Percentiles rank a stretch among this genome's conserved stretches.
phyloP scores from a whole-genome alignment of 2,329 filamentous ascomycete species.

The Gaeumannomyces tritici region DNA sequence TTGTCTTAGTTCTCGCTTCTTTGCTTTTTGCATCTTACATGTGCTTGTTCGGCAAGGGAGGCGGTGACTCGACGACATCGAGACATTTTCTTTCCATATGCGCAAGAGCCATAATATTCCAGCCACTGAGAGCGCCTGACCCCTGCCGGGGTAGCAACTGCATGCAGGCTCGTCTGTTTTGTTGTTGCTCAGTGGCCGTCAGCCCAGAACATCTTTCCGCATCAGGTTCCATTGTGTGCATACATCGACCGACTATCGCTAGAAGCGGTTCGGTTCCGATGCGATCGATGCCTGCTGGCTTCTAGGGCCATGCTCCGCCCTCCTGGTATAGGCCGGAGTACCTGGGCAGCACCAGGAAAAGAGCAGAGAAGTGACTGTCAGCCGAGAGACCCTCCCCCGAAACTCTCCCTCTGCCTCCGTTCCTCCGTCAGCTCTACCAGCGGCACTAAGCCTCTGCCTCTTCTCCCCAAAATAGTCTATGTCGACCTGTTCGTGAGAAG shows the following conservation, averaged over 20 bases:
- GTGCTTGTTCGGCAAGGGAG: neutral
- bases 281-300: neutral
- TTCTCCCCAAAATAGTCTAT: neutral
- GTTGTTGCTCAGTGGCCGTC: neutral
- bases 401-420: neutral
- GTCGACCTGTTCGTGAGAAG: neutral
- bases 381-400: neutral
- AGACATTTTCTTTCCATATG: neutral
- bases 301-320: no score
- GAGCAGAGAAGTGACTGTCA: neutral
- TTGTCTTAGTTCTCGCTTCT: neutral
- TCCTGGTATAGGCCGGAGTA: neutral
- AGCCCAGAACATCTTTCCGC: neutral
- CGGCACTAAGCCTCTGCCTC: neutral
- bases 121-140: neutral
- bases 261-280: no score
- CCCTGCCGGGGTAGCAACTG: neutral
- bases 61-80: neutral
- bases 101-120: neutral
- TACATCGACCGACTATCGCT: no score
- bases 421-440: neutral
- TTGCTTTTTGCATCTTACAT: neutral
- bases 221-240: neutral
- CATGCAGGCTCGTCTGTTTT: neutral
- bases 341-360: neutral